phyloP scores from a whole-genome alignment of 768 basidiomycete genomes.

The Trametes sanguinea region DNA sequence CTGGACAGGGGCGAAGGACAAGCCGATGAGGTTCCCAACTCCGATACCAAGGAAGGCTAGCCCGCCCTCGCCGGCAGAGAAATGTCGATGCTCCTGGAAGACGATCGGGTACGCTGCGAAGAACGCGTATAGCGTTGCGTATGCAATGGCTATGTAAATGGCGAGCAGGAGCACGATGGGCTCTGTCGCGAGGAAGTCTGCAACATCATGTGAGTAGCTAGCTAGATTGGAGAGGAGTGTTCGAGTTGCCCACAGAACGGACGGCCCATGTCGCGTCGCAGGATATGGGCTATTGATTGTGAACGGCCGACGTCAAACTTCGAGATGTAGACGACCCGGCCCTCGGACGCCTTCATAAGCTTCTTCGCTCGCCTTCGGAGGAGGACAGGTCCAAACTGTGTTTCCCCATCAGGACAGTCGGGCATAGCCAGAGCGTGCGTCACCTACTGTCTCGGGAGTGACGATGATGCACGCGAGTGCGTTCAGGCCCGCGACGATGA shows the following conservation, averaged over 20 bases:
- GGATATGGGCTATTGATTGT: slow-evolving; percentile 43
- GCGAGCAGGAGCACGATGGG: slow-evolving; percentile 62
- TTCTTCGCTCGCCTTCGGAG: slow-evolving; percentile 52
- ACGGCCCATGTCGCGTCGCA: slow-evolving; percentile 52
- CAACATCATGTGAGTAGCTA: not conserved
- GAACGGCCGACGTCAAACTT: slow-evolving; percentile 49
- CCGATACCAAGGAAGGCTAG: slow-evolving; percentile 69
- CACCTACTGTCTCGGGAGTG: slow-evolving; percentile 58
- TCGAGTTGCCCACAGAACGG: slow-evolving; percentile 50
- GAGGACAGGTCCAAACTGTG: slow-evolving; percentile 61
- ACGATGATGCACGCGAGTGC: slow-evolving; percentile 47
- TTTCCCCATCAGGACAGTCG: not conserved
- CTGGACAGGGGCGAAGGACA: slow-evolving; percentile 52
- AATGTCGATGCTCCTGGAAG: slow-evolving; percentile 54
- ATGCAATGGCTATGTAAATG: slow-evolving; percentile 61
- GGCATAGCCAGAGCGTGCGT: not conserved
- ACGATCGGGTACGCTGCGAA: slow-evolving; percentile 66
- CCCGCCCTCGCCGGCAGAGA: slow-evolving; percentile 55
- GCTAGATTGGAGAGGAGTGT: slow-evolving; percentile 8
- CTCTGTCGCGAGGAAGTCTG: slow-evolving; percentile 62
- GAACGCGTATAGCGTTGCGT: slow-evolving; percentile 63
- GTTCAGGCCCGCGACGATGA: slow-evolving; percentile 51
- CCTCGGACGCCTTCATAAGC: slow-evolving; percentile 44
- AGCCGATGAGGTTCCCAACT: slow-evolving; percentile 54
- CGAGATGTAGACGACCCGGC: slow-evolving; percentile 47